Conservation (phyloP, 441 rosid genomes). For the Pelargonium cotyledonis region DNA sequence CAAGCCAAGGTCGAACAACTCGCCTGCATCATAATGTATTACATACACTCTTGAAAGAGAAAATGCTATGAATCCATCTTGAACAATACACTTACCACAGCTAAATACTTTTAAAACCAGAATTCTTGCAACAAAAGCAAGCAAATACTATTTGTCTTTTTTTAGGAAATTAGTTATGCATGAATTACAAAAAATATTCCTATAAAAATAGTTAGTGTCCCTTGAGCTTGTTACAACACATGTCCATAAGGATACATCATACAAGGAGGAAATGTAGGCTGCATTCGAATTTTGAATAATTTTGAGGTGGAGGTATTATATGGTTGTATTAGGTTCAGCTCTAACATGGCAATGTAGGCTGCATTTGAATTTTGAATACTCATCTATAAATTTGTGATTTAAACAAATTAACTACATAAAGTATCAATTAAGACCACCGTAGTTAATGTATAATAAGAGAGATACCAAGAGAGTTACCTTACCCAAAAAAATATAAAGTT, state of each 20-base stretch:
- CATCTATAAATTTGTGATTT: neutral
- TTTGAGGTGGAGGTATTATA: too few relatives aligned
- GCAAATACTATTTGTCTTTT: too few relatives aligned
- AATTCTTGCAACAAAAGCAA: too few relatives aligned
- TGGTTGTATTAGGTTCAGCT: neutral
- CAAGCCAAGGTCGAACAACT: conserved; percentile 91
- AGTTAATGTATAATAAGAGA: neutral
- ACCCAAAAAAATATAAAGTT: neutral
- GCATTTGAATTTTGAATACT: neutral
- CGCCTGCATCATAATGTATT: conserved; percentile 42
- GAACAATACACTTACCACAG: neutral
- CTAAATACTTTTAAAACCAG: too few relatives aligned
- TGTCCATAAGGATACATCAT: too few relatives aligned
- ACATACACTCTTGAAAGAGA: neutral
- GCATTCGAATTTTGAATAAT: too few relatives aligned
- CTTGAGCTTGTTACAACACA: too few relatives aligned
- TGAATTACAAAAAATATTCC: too few relatives aligned
- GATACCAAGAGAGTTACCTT: neutral
- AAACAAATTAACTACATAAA: neutral
- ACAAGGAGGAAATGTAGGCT: too few relatives aligned
- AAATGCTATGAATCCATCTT: neutral
- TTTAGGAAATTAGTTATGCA: too few relatives aligned
- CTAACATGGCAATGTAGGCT: neutral
- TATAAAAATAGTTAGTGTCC: too few relatives aligned
- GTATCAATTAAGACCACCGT: neutral